Evolutionary conservation across 2,329 filamentous ascomycete species (phyloP), one percentile per base, ranked within the genome.

Genomic region (Nemania sp.): DNA sequence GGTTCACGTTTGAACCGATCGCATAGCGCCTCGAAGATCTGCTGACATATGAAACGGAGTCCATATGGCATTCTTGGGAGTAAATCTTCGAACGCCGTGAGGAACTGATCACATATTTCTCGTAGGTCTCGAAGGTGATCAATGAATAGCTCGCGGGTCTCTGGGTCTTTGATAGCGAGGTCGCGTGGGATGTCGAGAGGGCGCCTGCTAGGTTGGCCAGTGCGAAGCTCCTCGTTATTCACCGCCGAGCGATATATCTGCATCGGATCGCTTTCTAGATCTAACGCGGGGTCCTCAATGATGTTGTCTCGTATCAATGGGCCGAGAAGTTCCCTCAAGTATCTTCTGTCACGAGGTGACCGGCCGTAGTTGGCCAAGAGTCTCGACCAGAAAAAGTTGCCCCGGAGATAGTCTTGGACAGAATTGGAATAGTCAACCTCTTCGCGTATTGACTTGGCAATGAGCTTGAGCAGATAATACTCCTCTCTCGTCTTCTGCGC

Each of bases 401-500:
- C 92, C 20, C 95, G 88, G 13, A 92, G 77, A 71, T 93, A 97
- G 63, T 98, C 95, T 69, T 96, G 90, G 1, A 97, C 75, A 0
- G 85, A 86, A 43, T 79, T 79, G 67, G 88, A 89, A 39, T 83
- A 82, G 43, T 95, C 90, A 40, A 97, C 84, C 71, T 97, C 94
- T 74, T 98, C 93, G 62, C 88, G 87, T 54, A 94, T 88, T 1
- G 93, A 93, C 53, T 90, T 84, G 15, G 89, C 83, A 58, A 99
- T 88, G 20, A 98, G 82, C 77, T 96, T 97, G 62, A 99, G 80
- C 5, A 99, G 82, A 75, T 97, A 97, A 78, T 98, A 99, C 73
- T 99, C 95, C 75, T 99, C 95, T 73, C 95, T 84, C 65, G 93
- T 86, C 80, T 98, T 99, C 75, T 99, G 95, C 1, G 95, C 94